Evolutionary conservation across 2,329 filamentous ascomycete genomes (phyloP).

Genomic region (Pestalotiopsis sp.): DNA sequence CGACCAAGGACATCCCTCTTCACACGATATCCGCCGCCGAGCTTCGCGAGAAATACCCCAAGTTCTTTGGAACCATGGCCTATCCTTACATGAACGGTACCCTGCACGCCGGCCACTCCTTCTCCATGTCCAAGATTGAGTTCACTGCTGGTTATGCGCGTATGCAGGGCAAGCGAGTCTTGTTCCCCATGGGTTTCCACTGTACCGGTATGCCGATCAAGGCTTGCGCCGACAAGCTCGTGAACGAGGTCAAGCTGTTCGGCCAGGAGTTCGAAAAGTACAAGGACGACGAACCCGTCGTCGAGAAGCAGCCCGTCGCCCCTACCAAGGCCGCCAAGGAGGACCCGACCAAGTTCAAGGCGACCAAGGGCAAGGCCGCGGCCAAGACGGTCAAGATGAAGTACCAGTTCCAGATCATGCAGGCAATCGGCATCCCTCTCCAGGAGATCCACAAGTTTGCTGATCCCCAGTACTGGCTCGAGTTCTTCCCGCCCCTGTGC

Average conservation of each 20-base stretch:
- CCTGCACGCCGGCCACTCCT: slow-evolving; percentile 88
- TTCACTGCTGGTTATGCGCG: slow-evolving; percentile 84
- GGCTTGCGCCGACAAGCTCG: slow-evolving; percentile 92
- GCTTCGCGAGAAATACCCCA: slow-evolving; percentile 78
- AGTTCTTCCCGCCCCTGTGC: slow-evolving; percentile 85
- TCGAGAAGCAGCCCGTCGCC: slow-evolving; percentile 52
- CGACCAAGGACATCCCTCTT: slow-evolving; percentile 73
- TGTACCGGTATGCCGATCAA: slow-evolving; percentile 98
- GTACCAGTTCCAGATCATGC: slow-evolving; percentile 95
- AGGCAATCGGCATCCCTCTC: slow-evolving; percentile 81
- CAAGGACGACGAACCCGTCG: slow-evolving; percentile 54
- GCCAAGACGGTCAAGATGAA: slow-evolving; percentile 91
- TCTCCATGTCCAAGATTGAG: slow-evolving; percentile 90
- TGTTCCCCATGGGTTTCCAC: slow-evolving; percentile 95
- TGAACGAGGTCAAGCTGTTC: slow-evolving; percentile 85
- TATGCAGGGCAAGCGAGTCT: slow-evolving; percentile 83
- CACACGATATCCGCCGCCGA: slow-evolving; percentile 72
- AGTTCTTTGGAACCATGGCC: slow-evolving; percentile 74
- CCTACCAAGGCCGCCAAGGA: slow-evolving; percentile 58
- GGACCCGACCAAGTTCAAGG: slow-evolving; percentile 87
- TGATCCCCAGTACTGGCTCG: slow-evolving; percentile 87
- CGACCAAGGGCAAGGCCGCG: slow-evolving; percentile 89
- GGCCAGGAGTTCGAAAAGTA: slow-evolving; percentile 83
- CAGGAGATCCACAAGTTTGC: slow-evolving; percentile 93
- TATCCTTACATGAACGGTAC: slow-evolving; percentile 70